These are phyloP conservation scores for slime mould (Dictyostelium discoideum) DNA, from an alignment of 78 protist species.

Conservation along the genomic window dicty_2.7 NC_007088.5:6627501-6628000, in stretches of 20 bases:
- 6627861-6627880: background rate
- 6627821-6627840: background rate
- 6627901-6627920: background rate
- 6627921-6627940: background rate
- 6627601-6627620: too few relatives aligned
- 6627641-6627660: too few relatives aligned
- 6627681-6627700: too few relatives aligned
- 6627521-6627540: too few relatives aligned
- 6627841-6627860: background rate
- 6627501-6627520: too few relatives aligned
- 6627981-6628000: background rate
- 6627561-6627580: too few relatives aligned
- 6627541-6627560: too few relatives aligned
- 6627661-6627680: too few relatives aligned
- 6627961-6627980: background rate
- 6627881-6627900: background rate
- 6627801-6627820: background rate
- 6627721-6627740: background rate
- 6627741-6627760: conserved; percentile 3
- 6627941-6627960: background rate
- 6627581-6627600: too few relatives aligned
- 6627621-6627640: background rate
- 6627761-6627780: background rate
- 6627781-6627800: background rate
- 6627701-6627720: background rate